phyloP scores from a whole-genome alignment of 768 basidiomycete genomes.

The Leccinum fibrillosum region DNA sequence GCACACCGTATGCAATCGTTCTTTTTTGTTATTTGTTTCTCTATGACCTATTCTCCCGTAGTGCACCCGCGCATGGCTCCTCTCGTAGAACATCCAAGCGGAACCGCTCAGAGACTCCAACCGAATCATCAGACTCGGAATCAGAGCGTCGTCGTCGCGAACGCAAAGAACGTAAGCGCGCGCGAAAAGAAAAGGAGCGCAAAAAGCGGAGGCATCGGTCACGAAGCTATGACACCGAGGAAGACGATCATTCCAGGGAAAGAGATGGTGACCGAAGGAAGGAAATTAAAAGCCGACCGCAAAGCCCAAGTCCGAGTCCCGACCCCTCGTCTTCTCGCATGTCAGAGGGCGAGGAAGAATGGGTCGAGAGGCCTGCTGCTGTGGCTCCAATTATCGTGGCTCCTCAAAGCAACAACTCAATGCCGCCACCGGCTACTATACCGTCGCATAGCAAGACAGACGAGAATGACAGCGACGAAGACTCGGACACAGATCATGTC shows the following conservation, averaged over 20 bases:
- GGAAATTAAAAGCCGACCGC: slow-evolving; percentile 34
- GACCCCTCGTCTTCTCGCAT: slow-evolving; percentile 26
- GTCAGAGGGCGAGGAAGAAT: slow-evolving; percentile 54
- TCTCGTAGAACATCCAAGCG: slow-evolving; percentile 60
- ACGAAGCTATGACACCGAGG: slow-evolving; percentile 32
- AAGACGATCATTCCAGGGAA: slow-evolving; percentile 33
- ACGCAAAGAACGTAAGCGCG: slow-evolving; percentile 58
- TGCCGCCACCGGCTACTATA: slow-evolving; percentile 23
- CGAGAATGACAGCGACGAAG: slow-evolving; percentile 36
- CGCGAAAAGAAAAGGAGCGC: slow-evolving; percentile 47
- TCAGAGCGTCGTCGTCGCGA: slow-evolving; percentile 56
- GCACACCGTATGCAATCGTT: slow-evolving; percentile 46
- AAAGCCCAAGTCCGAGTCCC: slow-evolving; percentile 32
- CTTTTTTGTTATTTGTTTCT: neutral
- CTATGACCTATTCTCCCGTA: slow-evolving; percentile 24
- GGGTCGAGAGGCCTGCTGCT: slow-evolving; percentile 58
- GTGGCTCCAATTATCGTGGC: slow-evolving; percentile 26
- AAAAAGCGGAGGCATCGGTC: slow-evolving; percentile 35
- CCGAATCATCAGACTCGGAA: slow-evolving; percentile 47
- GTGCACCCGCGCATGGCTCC: slow-evolving; percentile 52
- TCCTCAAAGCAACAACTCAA: slow-evolving; percentile 17
- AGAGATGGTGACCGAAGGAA: slow-evolving; percentile 25
- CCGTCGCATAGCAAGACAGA: slow-evolving; percentile 19
- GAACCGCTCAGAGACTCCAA: slow-evolving; percentile 44
- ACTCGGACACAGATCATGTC: slow-evolving; percentile 58